Evolutionary conservation across 768 basidiomycete species (phyloP).

Genomic region (Suillus alpinus): DNA sequence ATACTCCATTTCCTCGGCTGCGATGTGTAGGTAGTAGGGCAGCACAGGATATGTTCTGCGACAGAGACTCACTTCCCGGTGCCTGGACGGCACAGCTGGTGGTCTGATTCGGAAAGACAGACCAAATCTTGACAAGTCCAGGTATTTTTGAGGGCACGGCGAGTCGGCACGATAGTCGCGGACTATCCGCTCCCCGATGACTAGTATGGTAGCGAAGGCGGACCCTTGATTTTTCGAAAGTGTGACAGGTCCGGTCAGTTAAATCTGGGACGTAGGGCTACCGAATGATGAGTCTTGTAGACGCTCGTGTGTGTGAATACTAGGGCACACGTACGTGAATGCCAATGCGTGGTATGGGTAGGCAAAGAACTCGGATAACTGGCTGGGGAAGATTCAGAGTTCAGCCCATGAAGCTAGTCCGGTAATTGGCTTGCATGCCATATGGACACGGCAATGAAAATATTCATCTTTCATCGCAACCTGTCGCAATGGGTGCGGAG

Average conservation of each 20-base stretch:
- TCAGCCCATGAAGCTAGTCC: background rate
- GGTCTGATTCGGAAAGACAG: background rate
- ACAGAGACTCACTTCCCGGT: background rate
- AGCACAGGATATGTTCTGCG: background rate
- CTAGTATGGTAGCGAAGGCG: background rate
- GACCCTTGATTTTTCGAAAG: background rate
- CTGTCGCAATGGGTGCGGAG: background rate
- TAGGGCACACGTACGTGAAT: background rate
- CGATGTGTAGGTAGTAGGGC: background rate
- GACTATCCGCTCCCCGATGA: background rate
- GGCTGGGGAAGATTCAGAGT: background rate
- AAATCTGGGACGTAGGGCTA: background rate
- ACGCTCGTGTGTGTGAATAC: background rate
- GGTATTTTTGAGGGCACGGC: background rate
- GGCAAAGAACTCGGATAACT: background rate
- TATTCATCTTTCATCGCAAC: background rate
- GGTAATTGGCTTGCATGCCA: background rate
- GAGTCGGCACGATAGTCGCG: background rate
- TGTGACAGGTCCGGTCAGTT: background rate
- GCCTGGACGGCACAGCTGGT: background rate
- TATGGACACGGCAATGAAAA: background rate
- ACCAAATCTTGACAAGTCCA: background rate
- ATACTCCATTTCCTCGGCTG: background rate
- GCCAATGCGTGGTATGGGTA: background rate
- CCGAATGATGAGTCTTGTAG: background rate